Conservation (phyloP, 495 filamentous ascomycete species). For the Baudoinia panamericana region DNA sequence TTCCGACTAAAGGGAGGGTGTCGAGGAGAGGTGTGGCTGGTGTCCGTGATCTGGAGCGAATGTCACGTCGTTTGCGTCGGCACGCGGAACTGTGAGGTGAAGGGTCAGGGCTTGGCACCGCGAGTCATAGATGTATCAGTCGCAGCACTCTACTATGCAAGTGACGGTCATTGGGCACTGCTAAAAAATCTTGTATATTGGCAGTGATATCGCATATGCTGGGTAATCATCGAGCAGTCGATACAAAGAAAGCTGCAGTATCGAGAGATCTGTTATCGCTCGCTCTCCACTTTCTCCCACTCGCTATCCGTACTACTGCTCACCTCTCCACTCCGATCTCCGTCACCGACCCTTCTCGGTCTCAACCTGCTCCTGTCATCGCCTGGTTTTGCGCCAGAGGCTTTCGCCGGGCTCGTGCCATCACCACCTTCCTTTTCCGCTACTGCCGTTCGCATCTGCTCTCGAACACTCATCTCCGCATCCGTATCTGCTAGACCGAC, state of each 20-base stretch:
- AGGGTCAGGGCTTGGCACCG: too few relatives aligned
- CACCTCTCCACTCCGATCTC: conserved; percentile 23
- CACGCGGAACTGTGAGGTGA: too few relatives aligned
- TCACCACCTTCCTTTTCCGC: neutral
- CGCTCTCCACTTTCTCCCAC: conserved; percentile 31
- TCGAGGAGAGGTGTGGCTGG: too few relatives aligned
- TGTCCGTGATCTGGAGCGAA: too few relatives aligned
- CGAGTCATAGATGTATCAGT: too few relatives aligned
- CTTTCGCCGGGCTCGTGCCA: neutral
- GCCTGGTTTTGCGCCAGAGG: conserved; percentile 1
- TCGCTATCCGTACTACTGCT: conserved; percentile 32
- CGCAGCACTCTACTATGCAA: too few relatives aligned
- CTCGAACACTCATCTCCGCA: neutral
- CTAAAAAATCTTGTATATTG: conserved; percentile 1
- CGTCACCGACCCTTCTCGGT: conserved; percentile 7
- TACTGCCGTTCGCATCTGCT: conserved; percentile 2
- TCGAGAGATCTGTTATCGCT: too few relatives aligned
- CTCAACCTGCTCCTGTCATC: neutral
- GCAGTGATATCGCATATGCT: neutral
- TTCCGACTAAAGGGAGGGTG: neutral
- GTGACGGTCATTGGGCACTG: too few relatives aligned
- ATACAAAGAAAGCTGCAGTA: too few relatives aligned
- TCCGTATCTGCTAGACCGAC: neutral
- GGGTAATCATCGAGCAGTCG: too few relatives aligned
- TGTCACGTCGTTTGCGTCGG: too few relatives aligned